Base-by-base conservation (phyloP, 2,329 filamentous ascomycete species). In the Didymella keratinophila region DNA sequence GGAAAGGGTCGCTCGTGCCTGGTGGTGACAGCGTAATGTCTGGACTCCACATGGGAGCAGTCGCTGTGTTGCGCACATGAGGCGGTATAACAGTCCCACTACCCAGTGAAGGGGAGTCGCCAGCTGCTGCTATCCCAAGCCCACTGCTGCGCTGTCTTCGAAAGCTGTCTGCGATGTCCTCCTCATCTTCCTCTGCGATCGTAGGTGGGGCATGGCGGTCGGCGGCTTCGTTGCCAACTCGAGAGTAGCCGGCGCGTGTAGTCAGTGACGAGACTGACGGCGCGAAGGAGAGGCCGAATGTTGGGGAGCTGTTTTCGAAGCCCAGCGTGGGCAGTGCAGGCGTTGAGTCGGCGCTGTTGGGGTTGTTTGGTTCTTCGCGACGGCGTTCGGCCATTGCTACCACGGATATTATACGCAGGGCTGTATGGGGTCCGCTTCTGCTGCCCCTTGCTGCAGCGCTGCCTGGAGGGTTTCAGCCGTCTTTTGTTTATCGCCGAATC, bases 201-300 rank as follows among this genome's bases (percentile, higher is more conserved):
- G 69, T 70, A 30, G 72, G 63, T 6, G 67, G 65, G 12, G 67
- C 60, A 50, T 58, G 66, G 20, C 71, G 66, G 20, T 77, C 76
- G 52, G 68, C 67, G 16, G 71, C 68, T 46, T 78, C 73, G 58
- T 72, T 76, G 20, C 70, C 68, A 11, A 78, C 66, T 54, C 75
- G 69, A 27, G 72, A 61, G 58, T 78, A 77, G 34, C 69, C 72
- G 2, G 77, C 72, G 47, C 76, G 70, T 36, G 74, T 71, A 61
- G 43, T 58, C 30, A 68, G 63, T 23, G 71, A 68, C 47, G 64
- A 67, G 9, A 65, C 56, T 4, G 67, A 63, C 9, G 68, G 68
- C 42, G 56, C 61, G 53, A 72, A 61, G n/a, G 68, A 69, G 34
- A 71, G 58, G 27, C 56, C 56, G 5, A 58, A 54, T 7, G 66